These are phyloP conservation scores for Phyllachora maydis DNA, from an alignment of 2,329 filamentous ascomycete species.

Conservation along the genomic window DNA sequence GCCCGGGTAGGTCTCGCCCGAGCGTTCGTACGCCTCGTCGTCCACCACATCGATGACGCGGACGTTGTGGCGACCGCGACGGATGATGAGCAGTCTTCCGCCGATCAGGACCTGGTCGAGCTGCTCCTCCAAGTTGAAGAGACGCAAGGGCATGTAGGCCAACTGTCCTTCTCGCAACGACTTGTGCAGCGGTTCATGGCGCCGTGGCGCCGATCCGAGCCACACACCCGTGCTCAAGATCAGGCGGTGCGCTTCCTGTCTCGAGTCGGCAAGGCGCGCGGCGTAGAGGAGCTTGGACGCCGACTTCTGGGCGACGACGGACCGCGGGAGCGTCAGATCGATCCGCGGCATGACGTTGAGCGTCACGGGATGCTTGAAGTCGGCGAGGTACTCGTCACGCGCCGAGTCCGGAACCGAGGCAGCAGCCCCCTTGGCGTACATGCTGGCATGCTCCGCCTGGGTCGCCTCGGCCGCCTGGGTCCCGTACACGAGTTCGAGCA, in stretches of 20 bases:
- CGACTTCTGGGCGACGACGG: slow-evolving; percentile 29
- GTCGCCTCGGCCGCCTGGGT: slow-evolving; percentile 39
- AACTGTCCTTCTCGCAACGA: too few species aligned
- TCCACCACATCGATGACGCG: slow-evolving; percentile 37
- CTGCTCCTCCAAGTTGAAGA: too few species aligned
- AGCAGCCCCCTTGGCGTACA: slow-evolving; percentile 18
- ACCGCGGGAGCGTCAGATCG: slow-evolving; percentile 37
- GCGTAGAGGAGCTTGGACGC: slow-evolving; percentile 39
- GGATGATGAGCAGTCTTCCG: slow-evolving; percentile 33
- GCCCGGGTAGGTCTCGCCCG: slow-evolving; percentile 29
- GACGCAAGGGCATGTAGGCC: too few species aligned
- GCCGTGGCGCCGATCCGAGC: slow-evolving; percentile 22
- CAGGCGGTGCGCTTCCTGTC: slow-evolving; percentile 36
- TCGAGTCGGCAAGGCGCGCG: slow-evolving; percentile 33
- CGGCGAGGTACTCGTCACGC: slow-evolving; percentile 6
- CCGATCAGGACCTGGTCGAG: slow-evolving; percentile 38
- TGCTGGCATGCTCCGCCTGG: slow-evolving; percentile 27
- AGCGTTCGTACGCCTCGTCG: slow-evolving; percentile 29
- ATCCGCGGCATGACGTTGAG: slow-evolving; percentile 25
- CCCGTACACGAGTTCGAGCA: slow-evolving; percentile 65
- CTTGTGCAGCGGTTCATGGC: slow-evolving; percentile 6
- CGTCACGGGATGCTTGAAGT: slow-evolving; percentile 6
- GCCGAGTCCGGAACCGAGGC: slow-evolving; percentile 2
- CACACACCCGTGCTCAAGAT: slow-evolving; percentile 35
- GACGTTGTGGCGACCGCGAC: slow-evolving; percentile 42